A percentile compares a stretch with the other conserved stretches of the same genome.
Evolutionary conservation across 179 eudicot genomes (phyloP).

Genomic region (Beta corolliflora): DNA sequence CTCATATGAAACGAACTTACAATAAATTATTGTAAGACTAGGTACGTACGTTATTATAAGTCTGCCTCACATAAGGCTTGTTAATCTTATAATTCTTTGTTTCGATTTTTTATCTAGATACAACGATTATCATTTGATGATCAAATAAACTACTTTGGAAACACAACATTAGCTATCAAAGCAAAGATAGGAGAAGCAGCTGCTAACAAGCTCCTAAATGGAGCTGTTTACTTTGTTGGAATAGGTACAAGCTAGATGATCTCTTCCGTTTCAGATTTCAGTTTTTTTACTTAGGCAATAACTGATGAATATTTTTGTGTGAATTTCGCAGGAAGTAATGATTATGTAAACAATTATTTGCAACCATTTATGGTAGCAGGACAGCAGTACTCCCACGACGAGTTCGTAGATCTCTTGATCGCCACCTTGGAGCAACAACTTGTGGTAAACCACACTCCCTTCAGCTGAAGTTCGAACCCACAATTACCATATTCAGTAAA

Average conservation of each 20-base stretch:
- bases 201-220: constrained; percentile 55
- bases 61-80: no score
- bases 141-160: constrained; percentile 65
- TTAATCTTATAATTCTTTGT: no score
- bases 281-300: neutral
- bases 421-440: constrained; percentile 63
- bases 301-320: neutral
- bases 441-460: constrained; percentile 32
- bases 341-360: constrained; percentile 79
- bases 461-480: neutral
- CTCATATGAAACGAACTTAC: no score
- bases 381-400: constrained; percentile 69
- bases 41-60: no score
- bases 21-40: no score
- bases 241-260: constrained; percentile 46
- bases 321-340: constrained; percentile 67
- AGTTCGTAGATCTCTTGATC: constrained; percentile 53
- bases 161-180: constrained; percentile 62
- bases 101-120: constrained; percentile 38
- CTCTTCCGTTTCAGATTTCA: neutral
- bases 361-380: constrained; percentile 75
- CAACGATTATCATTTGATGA: constrained; percentile 78
- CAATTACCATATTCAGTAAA: neutral
- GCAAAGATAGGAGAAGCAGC: constrained; percentile 57
- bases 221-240: constrained; percentile 77